Conservation (phyloP, 495 filamentous ascomycete genomes). For the Amniculicola lignicola region DNA sequence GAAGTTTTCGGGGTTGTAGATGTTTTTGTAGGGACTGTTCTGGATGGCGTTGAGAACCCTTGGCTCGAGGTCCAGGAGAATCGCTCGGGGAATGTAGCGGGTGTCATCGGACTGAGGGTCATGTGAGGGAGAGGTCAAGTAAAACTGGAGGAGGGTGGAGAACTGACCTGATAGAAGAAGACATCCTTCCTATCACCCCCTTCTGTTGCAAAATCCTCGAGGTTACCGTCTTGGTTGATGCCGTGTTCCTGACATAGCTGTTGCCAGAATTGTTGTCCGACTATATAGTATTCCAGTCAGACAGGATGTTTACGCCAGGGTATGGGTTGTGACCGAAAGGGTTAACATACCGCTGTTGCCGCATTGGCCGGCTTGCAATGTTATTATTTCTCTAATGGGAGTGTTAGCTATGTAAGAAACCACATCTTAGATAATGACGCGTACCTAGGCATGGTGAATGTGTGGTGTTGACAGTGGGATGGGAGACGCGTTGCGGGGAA, state of each 20-base stretch:
- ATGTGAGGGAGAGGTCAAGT: no score
- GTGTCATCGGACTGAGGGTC: slow-evolving; percentile 98
- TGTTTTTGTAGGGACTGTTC: slow-evolving; percentile 89
- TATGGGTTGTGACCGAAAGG: background rate
- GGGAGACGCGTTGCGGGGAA: slow-evolving; percentile 30
- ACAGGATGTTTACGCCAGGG: background rate
- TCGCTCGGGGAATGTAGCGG: slow-evolving; percentile 93
- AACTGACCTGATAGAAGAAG: slow-evolving; percentile 99
- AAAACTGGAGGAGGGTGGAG: no score
- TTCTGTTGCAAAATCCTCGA: slow-evolving; percentile 93
- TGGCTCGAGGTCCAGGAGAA: slow-evolving; percentile 92
- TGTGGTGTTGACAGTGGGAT: slow-evolving; percentile 10
- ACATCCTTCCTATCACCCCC: slow-evolving; percentile 98
- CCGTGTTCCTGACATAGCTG: slow-evolving; percentile 96
- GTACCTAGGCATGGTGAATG: slow-evolving; percentile 36
- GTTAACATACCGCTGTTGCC: slow-evolving; percentile 87
- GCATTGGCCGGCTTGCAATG: slow-evolving; percentile 97
- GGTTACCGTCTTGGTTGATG: slow-evolving; percentile 93
- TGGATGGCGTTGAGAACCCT: slow-evolving; percentile 90
- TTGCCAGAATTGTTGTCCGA: slow-evolving; percentile 95
- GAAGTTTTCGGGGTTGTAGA: slow-evolving; percentile 99
- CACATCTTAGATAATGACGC: background rate
- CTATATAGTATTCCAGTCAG: slow-evolving; percentile 46
- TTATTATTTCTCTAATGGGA: slow-evolving; percentile 88
- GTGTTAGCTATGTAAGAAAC: slow-evolving; percentile 7